Percentiles rank a stretch among this genome's conserved stretches.
Conservation (phyloP, 2,329 filamentous ascomycete genomes). For the Calonectria henricotiae region DNA sequence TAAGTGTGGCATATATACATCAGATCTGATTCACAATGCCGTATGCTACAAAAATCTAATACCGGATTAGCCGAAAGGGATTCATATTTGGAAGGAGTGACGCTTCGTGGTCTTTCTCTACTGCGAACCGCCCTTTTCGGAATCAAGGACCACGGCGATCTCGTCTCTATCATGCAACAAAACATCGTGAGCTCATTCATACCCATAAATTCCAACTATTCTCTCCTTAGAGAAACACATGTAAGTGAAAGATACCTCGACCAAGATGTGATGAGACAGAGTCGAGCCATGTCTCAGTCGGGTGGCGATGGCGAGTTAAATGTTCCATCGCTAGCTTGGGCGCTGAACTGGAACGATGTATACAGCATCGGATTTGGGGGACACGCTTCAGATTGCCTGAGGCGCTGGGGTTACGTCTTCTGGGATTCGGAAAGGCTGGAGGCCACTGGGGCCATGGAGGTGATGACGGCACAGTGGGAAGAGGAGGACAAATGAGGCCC, state of each 20-base stretch:
- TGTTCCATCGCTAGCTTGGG: neutral
- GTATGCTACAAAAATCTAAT: neutral
- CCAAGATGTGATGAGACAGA: neutral
- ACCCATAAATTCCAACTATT: neutral
- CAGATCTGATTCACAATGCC: no score
- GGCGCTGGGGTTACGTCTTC: constrained; percentile 1
- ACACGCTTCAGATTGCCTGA: neutral
- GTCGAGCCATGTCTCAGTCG: neutral
- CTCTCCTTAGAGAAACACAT: neutral
- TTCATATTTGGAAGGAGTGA: neutral
- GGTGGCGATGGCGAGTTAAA: neutral
- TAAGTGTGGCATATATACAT: neutral
- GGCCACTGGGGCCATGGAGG: neutral
- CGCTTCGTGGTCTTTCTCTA: neutral
- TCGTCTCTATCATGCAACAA: neutral
- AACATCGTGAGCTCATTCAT: neutral
- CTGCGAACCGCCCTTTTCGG: neutral
- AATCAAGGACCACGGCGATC: neutral
- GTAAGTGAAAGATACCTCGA: neutral
- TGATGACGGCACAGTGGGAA: neutral
- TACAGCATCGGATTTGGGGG: neutral
- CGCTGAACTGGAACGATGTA: neutral
- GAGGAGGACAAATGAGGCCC: neutral
- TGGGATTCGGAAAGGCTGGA: neutral
- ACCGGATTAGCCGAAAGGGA: neutral